phyloP scores from a whole-genome alignment of 2,329 filamentous ascomycete genomes.

The Neopestalotiopsis sp. region DNA sequence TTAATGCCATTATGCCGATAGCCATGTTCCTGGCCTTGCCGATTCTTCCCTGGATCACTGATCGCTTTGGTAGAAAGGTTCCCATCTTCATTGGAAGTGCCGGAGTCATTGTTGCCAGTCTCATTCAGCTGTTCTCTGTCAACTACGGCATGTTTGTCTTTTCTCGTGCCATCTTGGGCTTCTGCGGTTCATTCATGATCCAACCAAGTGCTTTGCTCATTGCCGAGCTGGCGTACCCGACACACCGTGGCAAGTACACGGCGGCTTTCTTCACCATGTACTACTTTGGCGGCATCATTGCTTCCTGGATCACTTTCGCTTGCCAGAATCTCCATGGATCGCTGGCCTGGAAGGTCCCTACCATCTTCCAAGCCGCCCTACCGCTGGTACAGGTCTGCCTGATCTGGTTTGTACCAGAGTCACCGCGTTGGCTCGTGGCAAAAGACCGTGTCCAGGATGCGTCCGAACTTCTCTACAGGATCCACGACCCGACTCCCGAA shows the following conservation, averaged over 20 bases:
- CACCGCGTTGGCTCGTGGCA: slow-evolving; percentile 38
- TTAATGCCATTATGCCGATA: background rate
- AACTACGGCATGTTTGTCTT: slow-evolving; percentile 28
- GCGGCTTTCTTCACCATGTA: slow-evolving; percentile 18
- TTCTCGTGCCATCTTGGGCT: slow-evolving; percentile 31
- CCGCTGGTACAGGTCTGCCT: slow-evolving; percentile 31
- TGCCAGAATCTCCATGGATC: slow-evolving; percentile 18
- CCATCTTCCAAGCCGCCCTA: slow-evolving; percentile 48
- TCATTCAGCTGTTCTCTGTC: background rate
- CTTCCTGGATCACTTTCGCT: slow-evolving; percentile 26
- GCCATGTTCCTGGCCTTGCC: background rate
- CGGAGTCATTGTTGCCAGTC: background rate
- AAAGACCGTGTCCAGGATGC: slow-evolving; percentile 38
- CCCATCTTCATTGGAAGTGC: background rate
- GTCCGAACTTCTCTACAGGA: slow-evolving; percentile 36
- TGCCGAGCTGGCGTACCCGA: slow-evolving; percentile 33
- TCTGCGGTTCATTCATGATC: slow-evolving; percentile 22
- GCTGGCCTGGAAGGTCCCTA: slow-evolving; percentile 48
- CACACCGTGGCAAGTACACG: slow-evolving; percentile 29
- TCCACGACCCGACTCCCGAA: slow-evolving; percentile 41
- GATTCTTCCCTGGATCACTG: background rate
- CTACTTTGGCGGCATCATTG: slow-evolving; percentile 7
- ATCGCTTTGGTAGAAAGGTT: background rate
- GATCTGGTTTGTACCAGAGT: background rate
- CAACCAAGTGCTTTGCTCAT: slow-evolving; percentile 29